phyloP scores from a whole-genome alignment of 192 early-diverging fungal species.

The Spizellomyces punctatus region DNA sequence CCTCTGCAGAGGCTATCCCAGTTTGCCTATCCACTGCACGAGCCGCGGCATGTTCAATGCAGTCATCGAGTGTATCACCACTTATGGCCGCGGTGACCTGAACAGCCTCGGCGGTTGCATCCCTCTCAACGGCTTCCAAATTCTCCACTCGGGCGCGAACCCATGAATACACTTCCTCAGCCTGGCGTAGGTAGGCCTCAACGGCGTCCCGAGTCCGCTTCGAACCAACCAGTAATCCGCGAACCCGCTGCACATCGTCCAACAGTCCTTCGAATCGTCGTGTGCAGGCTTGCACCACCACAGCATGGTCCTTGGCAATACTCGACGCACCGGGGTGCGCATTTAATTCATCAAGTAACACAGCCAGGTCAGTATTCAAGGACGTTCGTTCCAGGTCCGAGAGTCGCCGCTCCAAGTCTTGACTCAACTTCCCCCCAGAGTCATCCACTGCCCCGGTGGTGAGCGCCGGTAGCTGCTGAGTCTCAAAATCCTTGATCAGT shows the following conservation, averaged over 20 bases:
- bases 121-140: constrained; percentile 7
- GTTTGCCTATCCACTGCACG: constrained; percentile 8
- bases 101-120: constrained; percentile 4
- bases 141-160: constrained; percentile 17
- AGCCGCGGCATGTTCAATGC: constrained; percentile 4
- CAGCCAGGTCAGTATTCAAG: constrained; percentile 8
- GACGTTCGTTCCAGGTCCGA: constrained; percentile 13
- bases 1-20: constrained; percentile 11
- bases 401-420: background rate
- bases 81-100: background rate
- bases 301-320: background rate
- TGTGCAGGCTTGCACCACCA: constrained; percentile 7
- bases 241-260: constrained; percentile 17
- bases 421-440: background rate
- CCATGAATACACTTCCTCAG: constrained; percentile 16
- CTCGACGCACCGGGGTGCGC: background rate
- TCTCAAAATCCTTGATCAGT: background rate
- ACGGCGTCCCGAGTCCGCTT: constrained; percentile 13
- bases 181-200: constrained; percentile 7
- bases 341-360: constrained; percentile 1
- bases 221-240: background rate
- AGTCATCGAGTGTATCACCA: background rate
- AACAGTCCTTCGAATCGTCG: constrained; percentile 12
- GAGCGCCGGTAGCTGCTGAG: background rate
- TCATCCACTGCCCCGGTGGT: background rate